Base-by-base conservation (phyloP, 441 rosid genomes). In the Kokia cookei region DNA sequence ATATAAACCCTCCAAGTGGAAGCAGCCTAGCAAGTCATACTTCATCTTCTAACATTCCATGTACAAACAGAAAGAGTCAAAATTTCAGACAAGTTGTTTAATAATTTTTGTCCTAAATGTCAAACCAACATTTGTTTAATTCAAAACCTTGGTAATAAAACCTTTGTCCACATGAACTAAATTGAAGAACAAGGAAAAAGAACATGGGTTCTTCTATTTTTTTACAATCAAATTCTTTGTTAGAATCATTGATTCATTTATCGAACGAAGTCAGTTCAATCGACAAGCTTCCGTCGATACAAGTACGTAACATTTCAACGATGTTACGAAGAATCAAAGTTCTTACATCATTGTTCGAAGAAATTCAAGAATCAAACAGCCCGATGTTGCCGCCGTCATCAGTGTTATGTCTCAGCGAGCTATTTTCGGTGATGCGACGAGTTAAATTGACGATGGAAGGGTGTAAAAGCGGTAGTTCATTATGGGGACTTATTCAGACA, bases 311-410 rank as follows among this genome's bases (percentile, higher is more conserved):
- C 73, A 75, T 82, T 53, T 86, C 90, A 14, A 83, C 79, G 45
- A 86, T 86, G 84, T 78, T 84, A 65, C 81, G 93, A 76, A 87
- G 90, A 73, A 79, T 87, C 73, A 85, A 83, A 58, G 84, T 88
- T 69, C 82, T 90, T 17, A 82, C 82, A 40, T 87, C 87, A 58
- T 71, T 88, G 84, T 84, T 87, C 55, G 89, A 88, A 78, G 95
- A 90, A 47, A 84, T 86, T 62, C 82, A 73, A 45, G 88, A 88
- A 40, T 72, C 72, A 1, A 74, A 75, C 3, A 62, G 26, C 14
- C 85, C 79, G 43, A 40, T 40, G 32, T 84, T 85, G n/a, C 92
- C 89, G 57, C 89, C 92, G 65, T 86, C 94, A 32, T 90, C 81
- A 9, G 74, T 86, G 72, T 82, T 88, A 45, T 90, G 91, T 47